phyloP scores from a whole-genome alignment of 352 stramenopile species.

The Phytophthora palmivora region DNA sequence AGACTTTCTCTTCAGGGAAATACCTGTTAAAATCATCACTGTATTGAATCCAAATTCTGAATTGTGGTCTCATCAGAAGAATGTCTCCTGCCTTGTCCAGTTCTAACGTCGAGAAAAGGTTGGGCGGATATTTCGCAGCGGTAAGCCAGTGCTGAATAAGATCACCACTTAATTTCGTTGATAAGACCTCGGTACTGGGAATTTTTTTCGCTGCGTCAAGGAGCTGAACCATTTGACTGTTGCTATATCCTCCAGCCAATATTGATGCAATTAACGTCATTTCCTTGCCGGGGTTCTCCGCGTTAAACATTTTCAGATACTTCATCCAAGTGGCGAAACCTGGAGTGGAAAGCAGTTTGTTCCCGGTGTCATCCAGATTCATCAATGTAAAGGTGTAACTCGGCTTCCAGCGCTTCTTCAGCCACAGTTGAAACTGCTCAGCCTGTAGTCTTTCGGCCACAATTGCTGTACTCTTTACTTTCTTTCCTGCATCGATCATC shows the following conservation, averaged over 20 bases:
- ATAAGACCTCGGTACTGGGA: background rate
- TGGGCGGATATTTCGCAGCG: background rate
- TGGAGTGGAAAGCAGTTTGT: background rate
- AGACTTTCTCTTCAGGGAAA: background rate
- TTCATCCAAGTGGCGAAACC: background rate
- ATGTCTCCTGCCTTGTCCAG: background rate
- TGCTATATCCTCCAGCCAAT: background rate
- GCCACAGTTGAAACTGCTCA: background rate
- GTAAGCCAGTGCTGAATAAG: background rate
- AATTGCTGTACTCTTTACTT: background rate
- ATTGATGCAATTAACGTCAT: too few species aligned
- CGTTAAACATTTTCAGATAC: background rate
- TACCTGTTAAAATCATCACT: background rate
- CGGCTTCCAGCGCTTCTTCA: background rate
- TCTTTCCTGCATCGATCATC: background rate
- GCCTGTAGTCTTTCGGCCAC: background rate
- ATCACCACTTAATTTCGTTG: background rate
- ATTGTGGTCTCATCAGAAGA: background rate
- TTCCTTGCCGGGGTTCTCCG: background rate
- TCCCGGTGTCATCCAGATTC: background rate
- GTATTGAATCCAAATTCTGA: constrained; percentile 1
- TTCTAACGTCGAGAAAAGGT: background rate
- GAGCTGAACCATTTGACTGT: background rate
- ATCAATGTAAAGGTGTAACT: background rate
- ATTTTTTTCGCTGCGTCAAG: background rate